These are phyloP conservation scores for Tetrapyrgos nigripes DNA, from an alignment of 1,284 basidiomycete genomes.

Conservation along the genomic window DNA sequence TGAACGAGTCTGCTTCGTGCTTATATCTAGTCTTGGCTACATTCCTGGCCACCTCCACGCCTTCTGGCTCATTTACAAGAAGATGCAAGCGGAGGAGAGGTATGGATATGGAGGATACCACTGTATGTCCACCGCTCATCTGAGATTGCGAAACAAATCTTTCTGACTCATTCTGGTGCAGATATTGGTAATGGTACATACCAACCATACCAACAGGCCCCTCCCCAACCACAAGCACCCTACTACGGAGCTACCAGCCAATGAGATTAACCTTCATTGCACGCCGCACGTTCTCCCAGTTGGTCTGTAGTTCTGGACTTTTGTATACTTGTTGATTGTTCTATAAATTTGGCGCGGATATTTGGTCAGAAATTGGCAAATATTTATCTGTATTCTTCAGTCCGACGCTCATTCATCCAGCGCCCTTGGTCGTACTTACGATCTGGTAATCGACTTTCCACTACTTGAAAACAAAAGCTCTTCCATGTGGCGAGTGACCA, in stretches of 20 bases:
- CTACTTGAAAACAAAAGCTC: no score
- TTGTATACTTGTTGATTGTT: no score
- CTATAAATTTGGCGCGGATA: no score
- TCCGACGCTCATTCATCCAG: no score
- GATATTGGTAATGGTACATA: conserved; percentile 64
- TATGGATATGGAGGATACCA: conserved; percentile 73
- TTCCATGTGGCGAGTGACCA: no score
- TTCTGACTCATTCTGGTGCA: conserved; percentile 24
- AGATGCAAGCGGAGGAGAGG: conserved; percentile 80
- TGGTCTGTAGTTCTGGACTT: no score
- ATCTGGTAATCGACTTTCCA: no score
- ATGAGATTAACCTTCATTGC: neutral
- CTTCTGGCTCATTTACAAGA: conserved; percentile 77
- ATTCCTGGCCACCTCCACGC: conserved; percentile 76
- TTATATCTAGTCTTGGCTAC: conserved; percentile 79
- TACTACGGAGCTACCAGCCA: conserved; percentile 47
- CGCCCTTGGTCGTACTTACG: no score
- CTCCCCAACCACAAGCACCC: conserved; percentile 34
- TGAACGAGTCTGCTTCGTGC: neutral
- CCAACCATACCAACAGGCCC: conserved; percentile 47
- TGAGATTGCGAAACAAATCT: no score
- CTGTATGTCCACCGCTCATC: conserved; percentile 48
- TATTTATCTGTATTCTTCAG: no score
- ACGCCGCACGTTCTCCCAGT: no score
- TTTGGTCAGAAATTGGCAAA: no score